Evolutionary conservation across 441 rosid species (phyloP).

Genomic region (Erysimum pusillum): DNA sequence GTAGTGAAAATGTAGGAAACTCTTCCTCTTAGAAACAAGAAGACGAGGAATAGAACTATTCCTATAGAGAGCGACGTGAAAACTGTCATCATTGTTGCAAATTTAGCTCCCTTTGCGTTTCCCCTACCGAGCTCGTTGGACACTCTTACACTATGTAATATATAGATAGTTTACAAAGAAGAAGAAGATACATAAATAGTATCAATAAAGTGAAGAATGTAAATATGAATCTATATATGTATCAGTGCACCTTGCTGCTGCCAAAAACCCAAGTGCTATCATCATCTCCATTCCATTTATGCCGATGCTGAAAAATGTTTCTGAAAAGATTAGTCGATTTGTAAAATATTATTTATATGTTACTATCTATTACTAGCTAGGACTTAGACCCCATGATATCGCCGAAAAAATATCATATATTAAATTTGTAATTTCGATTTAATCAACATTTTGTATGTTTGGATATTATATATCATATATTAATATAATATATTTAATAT

Average conservation of each 20-base stretch:
- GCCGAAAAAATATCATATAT: too few relatives aligned
- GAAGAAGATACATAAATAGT: not conserved
- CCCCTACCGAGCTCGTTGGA: constrained; percentile 69
- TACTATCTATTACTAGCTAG: not conserved
- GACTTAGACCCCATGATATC: too few relatives aligned
- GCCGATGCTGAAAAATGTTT: constrained; percentile 56
- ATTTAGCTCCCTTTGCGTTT: constrained; percentile 52
- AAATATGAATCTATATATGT: not conserved
- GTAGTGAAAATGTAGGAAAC: constrained; percentile 57
- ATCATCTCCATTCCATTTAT: constrained; percentile 79
- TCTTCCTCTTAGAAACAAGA: constrained; percentile 52
- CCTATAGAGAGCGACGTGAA: constrained; percentile 56
- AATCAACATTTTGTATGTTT: too few relatives aligned
- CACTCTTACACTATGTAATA: constrained; percentile 60
- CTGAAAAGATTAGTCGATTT: not conserved
- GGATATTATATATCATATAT: too few relatives aligned
- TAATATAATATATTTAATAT: too few relatives aligned
- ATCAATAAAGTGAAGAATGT: not conserved
- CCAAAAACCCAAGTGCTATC: constrained; percentile 84
- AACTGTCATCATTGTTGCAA: constrained; percentile 46
- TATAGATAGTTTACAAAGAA: not conserved
- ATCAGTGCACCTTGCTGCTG: constrained; percentile 66
- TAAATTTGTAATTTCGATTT: too few relatives aligned
- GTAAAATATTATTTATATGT: not conserved
- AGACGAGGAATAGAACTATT: constrained; percentile 48